A percentile compares a stretch with the other conserved stretches of the same genome.
These are phyloP conservation scores for Ceratobasidium sp. DNA, from an alignment of 1,284 basidiomycete genomes.

Conservation along the genomic window DNA sequence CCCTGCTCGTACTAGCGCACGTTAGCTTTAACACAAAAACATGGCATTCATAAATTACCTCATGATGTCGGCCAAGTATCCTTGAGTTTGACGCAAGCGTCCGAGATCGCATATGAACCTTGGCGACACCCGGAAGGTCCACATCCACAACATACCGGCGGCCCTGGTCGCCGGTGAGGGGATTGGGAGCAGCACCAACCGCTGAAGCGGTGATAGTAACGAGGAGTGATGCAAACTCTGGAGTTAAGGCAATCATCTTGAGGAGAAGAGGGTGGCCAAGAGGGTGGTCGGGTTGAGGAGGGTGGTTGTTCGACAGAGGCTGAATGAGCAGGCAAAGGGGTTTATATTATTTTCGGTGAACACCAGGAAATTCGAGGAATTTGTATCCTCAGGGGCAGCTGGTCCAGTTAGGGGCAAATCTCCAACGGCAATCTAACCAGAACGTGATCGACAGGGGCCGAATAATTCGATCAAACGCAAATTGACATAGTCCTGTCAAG, in stretches of 20 bases:
- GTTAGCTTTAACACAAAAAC: background rate
- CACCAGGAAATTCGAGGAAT: conserved; percentile 32
- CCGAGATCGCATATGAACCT: conserved; percentile 8
- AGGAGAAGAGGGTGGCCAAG: background rate
- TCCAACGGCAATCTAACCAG: too few relatives aligned
- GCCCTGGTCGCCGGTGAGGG: background rate
- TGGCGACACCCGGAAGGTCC: background rate
- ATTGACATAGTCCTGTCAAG: background rate
- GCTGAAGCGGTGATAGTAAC: conserved; percentile 13
- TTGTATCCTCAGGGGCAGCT: conserved; percentile 24
- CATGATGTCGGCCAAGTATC: background rate
- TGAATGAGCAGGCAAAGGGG: background rate
- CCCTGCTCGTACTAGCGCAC: background rate
- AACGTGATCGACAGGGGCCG: too few relatives aligned
- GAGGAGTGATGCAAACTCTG: conserved; percentile 36
- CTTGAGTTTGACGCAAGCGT: background rate
- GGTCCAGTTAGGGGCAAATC: too few relatives aligned
- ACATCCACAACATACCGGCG: conserved; percentile 16
- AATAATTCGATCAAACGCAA: background rate
- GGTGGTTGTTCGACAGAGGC: conserved; percentile 12
- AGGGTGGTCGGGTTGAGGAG: background rate
- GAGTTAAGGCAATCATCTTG: conserved; percentile 28
- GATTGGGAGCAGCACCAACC: conserved; percentile 11
- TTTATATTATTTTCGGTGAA: background rate
- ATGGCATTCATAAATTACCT: background rate